Evolutionary conservation across 2,329 filamentous ascomycete genomes (phyloP).

Genomic region (Aureobasidium melanogenum): DNA sequence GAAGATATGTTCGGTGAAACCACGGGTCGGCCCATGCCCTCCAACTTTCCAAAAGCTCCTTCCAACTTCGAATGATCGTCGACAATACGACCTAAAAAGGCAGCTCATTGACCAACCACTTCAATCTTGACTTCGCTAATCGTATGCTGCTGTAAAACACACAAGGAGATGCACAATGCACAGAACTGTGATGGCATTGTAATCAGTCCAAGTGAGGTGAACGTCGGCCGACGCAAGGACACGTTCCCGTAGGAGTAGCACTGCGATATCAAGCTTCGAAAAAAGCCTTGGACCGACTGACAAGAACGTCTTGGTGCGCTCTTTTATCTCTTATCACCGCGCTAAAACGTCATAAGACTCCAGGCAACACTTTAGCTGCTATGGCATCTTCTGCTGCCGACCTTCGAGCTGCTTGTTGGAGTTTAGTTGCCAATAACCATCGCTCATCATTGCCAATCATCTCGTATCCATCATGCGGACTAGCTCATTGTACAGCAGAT

Average conservation of each 20-base stretch:
- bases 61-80: background rate
- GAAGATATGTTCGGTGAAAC: background rate
- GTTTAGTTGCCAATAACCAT: conserved; percentile 1
- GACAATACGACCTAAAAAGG: background rate
- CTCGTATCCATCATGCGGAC: background rate
- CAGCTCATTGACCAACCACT: conserved; percentile 1
- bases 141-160: background rate
- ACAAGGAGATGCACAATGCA: background rate
- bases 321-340: conserved; percentile 3
- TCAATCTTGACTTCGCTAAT: background rate
- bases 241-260: background rate
- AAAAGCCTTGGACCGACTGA: background rate
- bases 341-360: background rate
- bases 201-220: background rate
- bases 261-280: background rate
- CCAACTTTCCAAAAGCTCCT: background rate
- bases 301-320: background rate
- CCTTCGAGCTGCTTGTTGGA: conserved; percentile 7
- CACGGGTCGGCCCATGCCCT: background rate
- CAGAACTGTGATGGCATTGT: background rate
- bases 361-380: background rate
- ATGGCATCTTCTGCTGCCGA: background rate
- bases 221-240: background rate
- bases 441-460: background rate
- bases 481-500: background rate